A percentile compares a stretch with the other conserved stretches of the same genome.
These are phyloP conservation scores for Verticillium nonalfalfae DNA, from an alignment of 2,329 filamentous ascomycete genomes.

Conservation along the genomic window DNA sequence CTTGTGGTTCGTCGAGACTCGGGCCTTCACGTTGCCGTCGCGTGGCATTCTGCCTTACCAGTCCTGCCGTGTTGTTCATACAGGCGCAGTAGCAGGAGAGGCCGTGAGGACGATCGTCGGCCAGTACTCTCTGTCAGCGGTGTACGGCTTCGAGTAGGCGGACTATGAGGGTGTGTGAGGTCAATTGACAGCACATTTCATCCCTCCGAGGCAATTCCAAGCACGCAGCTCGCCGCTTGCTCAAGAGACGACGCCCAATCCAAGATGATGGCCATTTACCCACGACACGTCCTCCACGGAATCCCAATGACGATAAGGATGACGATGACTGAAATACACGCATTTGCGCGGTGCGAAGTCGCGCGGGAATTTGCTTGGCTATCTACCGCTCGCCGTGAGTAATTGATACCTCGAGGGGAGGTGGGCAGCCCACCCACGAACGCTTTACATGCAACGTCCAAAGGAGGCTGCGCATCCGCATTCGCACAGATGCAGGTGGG, in stretches of 20 bases:
- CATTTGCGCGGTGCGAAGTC: neutral
- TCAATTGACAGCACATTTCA: neutral
- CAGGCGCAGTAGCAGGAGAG: neutral
- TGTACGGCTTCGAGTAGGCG: neutral
- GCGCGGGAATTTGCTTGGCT: neutral
- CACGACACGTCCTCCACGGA: neutral
- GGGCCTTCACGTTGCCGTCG: neutral
- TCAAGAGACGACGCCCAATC: neutral
- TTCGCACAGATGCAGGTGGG: neutral
- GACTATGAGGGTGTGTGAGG: neutral
- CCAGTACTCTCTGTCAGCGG: neutral
- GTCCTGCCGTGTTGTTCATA: neutral
- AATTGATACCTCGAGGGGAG: neutral
- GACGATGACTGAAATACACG: neutral
- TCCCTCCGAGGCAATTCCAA: neutral
- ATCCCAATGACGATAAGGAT: neutral
- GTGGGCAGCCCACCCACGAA: neutral
- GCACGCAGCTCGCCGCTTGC: neutral
- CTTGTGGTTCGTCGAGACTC: neutral
- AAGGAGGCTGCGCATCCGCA: neutral
- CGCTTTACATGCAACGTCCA: neutral
- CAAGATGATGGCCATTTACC: neutral
- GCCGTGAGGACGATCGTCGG: neutral
- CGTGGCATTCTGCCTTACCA: neutral
- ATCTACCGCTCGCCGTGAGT: neutral